Base-by-base conservation (phyloP, 805 yeast species). In the Wickerhamiella parazyma region DNA sequence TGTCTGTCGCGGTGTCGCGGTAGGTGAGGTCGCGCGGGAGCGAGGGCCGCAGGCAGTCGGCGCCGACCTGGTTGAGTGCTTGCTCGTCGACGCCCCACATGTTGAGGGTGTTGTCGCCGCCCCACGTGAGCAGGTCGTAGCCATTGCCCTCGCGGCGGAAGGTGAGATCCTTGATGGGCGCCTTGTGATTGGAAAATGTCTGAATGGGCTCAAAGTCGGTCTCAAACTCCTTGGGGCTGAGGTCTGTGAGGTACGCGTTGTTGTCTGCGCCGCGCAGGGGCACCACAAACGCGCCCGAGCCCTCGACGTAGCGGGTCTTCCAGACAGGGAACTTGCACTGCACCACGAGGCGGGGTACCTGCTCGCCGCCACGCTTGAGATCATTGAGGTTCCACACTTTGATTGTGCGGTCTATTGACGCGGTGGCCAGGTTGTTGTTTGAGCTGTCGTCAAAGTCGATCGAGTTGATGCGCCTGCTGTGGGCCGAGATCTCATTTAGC, bases 121-220 rank as follows among this genome's bases (percentile, higher is more conserved):
- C 79, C 96, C 97, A 89, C 0, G 97, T 84, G 1, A 91, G 89
- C 40, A 91, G 60, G 59, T 91, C 97, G 56, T 75, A 91, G 47
- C 87, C 95, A 44, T 89, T 67, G 63, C 83, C 85, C 51, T 77
- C 78, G 11, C 71, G 53, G 50, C 97, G 68, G 95, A 95, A 89
- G 1, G 86, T 64, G 55, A 89, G 86, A 56, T 91, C 97, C 33
- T 78, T 79, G 14, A 91, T 79, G 1, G 91, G 80, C 39, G 80
- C 94, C 1, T 73, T 68, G 56, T 91, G 97, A 0, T 95, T 95
- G 50, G 72, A 71, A 60, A 85, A 85, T 1, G 70, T 66, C 50
- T 75, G 70, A 1, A 71, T 66, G 6, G 44, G 39, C 22, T 44
- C 41, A 18, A 42, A 36, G 6, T 17, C 37, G 10, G 18, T n/a